Evolutionary conservation across 257 asterid species (phyloP).

Genomic region (Anisodus acutangulus): DNA sequence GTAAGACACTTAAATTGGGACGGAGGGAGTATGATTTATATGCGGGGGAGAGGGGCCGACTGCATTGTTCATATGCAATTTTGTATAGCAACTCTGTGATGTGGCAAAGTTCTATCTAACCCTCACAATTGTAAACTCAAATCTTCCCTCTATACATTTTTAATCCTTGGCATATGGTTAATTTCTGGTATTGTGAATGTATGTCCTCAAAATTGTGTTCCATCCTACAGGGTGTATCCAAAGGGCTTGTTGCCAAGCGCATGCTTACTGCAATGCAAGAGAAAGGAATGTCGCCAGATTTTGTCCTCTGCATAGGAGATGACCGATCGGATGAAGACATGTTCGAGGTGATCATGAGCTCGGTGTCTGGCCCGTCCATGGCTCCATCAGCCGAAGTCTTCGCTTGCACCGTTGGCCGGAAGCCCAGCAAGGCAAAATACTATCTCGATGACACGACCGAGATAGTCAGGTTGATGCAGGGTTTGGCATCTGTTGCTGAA

Average conservation of each 20-base stretch:
- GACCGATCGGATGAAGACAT: conserved; percentile 87
- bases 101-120: neutral
- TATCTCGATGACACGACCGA: conserved; percentile 83
- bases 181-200: neutral
- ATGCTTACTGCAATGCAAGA: conserved; percentile 67
- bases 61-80: neutral
- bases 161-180: neutral
- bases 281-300: conserved; percentile 63
- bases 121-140: neutral
- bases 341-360: conserved; percentile 78
- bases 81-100: neutral
- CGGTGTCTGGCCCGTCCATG: conserved; percentile 60
- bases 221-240: conserved; percentile 72
- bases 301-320: conserved; percentile 81
- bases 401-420: conserved; percentile 80
- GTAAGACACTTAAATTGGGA: too few relatives aligned
- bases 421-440: conserved; percentile 89
- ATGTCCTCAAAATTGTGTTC: neutral
- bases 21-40: neutral
- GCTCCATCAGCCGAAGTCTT: conserved; percentile 83
- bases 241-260: conserved; percentile 85
- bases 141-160: neutral
- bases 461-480: conserved; percentile 74
- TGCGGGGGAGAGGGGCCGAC: neutral
- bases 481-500: conserved; percentile 75